These are phyloP conservation scores for Colletotrichum euphorbiae DNA, from an alignment of 2,329 filamentous ascomycete species.

Conservation along the genomic window DNA sequence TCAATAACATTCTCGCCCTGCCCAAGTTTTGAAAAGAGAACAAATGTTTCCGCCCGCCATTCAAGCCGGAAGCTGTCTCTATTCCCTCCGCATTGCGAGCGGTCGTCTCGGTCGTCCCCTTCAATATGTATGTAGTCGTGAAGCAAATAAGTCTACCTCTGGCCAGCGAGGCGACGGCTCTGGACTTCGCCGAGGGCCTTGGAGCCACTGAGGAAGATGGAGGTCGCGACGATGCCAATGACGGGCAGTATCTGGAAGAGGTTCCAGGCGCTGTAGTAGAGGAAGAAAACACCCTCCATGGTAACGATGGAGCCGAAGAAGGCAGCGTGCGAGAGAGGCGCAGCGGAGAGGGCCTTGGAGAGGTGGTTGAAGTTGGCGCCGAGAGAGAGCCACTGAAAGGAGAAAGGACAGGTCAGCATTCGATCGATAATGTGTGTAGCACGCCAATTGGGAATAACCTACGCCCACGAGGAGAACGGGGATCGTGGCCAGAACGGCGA, in stretches of 20 bases:
- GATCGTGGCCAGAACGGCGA: slow-evolving; percentile 78
- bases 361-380: slow-evolving; percentile 88
- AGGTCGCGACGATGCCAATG: slow-evolving; percentile 72
- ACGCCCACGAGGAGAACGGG: slow-evolving; percentile 79
- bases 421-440: background rate
- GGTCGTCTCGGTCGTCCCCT: background rate
- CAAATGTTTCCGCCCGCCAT: background rate
- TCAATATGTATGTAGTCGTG: background rate
- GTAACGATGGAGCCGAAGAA: slow-evolving; percentile 90
- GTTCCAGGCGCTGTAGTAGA: slow-evolving; percentile 94
- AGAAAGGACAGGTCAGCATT: slow-evolving; percentile 40
- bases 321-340: slow-evolving; percentile 82
- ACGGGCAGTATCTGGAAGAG: slow-evolving; percentile 89
- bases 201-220: slow-evolving; percentile 87
- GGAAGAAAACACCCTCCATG: slow-evolving; percentile 92
- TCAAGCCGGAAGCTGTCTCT: background rate
- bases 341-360: slow-evolving; percentile 76
- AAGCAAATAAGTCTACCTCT: slow-evolving; percentile 56
- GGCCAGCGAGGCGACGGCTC: slow-evolving; percentile 82
- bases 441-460: slow-evolving; percentile 50
- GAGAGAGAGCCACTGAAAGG: slow-evolving; percentile 77
- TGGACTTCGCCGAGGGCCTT: slow-evolving; percentile 95
- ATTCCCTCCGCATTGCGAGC: background rate
- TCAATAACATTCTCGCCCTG: background rate
- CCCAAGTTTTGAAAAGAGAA: background rate